Percentiles rank a stretch among this genome's conserved stretches.
phyloP scores from a whole-genome alignment of 768 basidiomycete species.

The Suillus clintonianus region DNA sequence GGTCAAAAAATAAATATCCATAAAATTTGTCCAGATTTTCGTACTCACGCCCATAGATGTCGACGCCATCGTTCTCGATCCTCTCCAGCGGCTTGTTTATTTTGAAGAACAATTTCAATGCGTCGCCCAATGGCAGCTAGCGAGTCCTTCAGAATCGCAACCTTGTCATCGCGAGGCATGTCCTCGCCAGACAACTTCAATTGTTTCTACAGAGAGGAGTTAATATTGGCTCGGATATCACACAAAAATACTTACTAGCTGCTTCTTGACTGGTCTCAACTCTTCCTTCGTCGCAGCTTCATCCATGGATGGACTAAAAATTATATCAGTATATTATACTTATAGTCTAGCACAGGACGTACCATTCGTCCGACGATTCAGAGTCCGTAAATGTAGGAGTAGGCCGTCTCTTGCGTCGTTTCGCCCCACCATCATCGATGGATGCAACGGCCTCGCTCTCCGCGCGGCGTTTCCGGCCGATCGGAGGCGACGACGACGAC shows the following conservation, averaged over 20 bases:
- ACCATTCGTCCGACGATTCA: slow-evolving; percentile 91
- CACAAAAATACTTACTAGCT: slow-evolving; percentile 60
- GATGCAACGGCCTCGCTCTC: slow-evolving; percentile 86
- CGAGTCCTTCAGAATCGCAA: slow-evolving; percentile 93
- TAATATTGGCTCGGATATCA: slow-evolving; percentile 2
- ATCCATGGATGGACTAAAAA: slow-evolving; percentile 87
- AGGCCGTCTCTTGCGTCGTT: slow-evolving; percentile 88
- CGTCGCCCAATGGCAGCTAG: slow-evolving; percentile 90
- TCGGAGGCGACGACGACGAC: slow-evolving; percentile 47
- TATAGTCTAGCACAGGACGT: slow-evolving; percentile 31
- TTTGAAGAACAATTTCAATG: slow-evolving; percentile 80
- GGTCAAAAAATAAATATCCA: slow-evolving; percentile 7
- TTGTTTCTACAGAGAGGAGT: slow-evolving; percentile 69
- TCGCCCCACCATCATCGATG: slow-evolving; percentile 67
- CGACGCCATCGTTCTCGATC: slow-evolving; percentile 86
- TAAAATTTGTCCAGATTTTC: not conserved
- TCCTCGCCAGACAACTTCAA: slow-evolving; percentile 92
- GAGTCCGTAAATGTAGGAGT: slow-evolving; percentile 97
- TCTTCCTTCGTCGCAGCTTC: slow-evolving; percentile 92
- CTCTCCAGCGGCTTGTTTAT: slow-evolving; percentile 78
- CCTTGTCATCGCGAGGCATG: slow-evolving; percentile 94
- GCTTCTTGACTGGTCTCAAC: slow-evolving; percentile 94
- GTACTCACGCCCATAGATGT: slow-evolving; percentile 93
- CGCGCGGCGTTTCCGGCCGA: slow-evolving; percentile 68
- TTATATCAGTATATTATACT: slow-evolving; percentile 6